Evolutionary conservation across 2,329 filamentous ascomycete species (phyloP).

Genomic region (Dactylellina leptospora): DNA sequence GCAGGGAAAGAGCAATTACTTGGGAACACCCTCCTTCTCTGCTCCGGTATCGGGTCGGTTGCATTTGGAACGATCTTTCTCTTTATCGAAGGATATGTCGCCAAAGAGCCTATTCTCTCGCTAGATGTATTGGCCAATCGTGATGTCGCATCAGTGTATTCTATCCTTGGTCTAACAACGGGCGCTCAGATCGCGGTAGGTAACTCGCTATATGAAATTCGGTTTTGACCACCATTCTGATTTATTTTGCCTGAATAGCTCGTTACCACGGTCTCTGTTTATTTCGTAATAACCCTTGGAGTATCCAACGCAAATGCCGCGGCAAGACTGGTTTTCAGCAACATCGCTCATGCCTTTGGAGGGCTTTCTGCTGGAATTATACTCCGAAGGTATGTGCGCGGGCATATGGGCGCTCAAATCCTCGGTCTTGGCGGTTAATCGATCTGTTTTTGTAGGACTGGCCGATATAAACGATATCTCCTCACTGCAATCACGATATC

Average conservation of each 20-base stretch:
- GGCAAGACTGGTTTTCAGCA: conserved; percentile 72
- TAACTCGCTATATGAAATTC: too few relatives aligned
- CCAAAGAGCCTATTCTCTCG: conserved; percentile 70
- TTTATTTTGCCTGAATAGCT: conserved; percentile 63
- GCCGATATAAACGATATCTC: conserved; percentile 68
- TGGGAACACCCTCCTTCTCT: conserved; percentile 6
- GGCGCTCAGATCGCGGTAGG: conserved; percentile 44
- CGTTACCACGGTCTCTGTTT: conserved; percentile 73
- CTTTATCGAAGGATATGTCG: conserved; percentile 56
- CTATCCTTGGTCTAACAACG: conserved; percentile 62
- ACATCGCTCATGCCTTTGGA: conserved; percentile 72
- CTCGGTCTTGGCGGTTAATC: not conserved
- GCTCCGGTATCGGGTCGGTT: conserved; percentile 24
- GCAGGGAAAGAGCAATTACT: conserved; percentile 18
- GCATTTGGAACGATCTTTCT: conserved; percentile 13
- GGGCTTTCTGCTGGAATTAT: conserved; percentile 69
- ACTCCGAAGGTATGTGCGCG: conserved; percentile 61
- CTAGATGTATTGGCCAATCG: conserved; percentile 66
- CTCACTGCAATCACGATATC: conserved; percentile 61
- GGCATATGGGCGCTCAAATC: too few relatives aligned
- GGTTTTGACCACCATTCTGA: too few relatives aligned
- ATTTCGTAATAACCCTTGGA: conserved; percentile 72
- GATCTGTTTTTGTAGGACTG: conserved; percentile 61
- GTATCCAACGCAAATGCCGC: conserved; percentile 69
- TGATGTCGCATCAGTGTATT: conserved; percentile 66